These are phyloP conservation scores for Phytopythium helicoides DNA, from an alignment of 352 stramenopile species.

Conservation along the genomic window DNA sequence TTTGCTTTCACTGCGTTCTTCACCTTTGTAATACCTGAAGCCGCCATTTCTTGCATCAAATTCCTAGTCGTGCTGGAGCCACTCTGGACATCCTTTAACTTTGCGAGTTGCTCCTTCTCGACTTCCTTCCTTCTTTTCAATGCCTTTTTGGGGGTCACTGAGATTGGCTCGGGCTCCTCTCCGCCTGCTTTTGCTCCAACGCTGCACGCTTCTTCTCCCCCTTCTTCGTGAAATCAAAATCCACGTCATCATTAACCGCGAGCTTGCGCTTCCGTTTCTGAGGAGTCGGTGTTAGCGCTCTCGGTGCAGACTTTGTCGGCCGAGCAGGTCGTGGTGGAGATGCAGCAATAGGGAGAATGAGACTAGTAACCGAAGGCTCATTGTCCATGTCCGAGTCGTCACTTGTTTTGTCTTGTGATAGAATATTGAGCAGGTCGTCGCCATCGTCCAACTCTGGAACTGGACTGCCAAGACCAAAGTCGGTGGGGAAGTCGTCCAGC, in stretches of 20 bases:
- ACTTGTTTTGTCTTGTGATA: slow-evolving; percentile 53
- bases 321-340: slow-evolving; percentile 10
- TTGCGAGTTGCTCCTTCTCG: slow-evolving; percentile 12
- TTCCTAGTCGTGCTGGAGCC: slow-evolving; percentile 3
- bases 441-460: slow-evolving; percentile 29
- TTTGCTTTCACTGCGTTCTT: neutral
- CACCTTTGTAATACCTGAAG: neutral
- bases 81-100: neutral
- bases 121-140: slow-evolving; percentile 35
- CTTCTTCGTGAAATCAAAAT: slow-evolving; percentile 55
- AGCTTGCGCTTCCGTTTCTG: slow-evolving; percentile 23
- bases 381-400: slow-evolving; percentile 60
- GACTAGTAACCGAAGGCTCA: slow-evolving; percentile 39
- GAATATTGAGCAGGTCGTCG: slow-evolving; percentile 46
- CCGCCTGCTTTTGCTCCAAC: slow-evolving; percentile 16
- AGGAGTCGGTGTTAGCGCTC: slow-evolving; percentile 14
- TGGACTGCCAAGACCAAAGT: slow-evolving; percentile 15
- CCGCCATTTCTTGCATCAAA: slow-evolving; percentile 15
- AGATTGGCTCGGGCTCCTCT: slow-evolving; percentile 12
- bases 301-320: neutral
- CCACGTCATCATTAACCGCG: slow-evolving; percentile 22
- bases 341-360: slow-evolving; percentile 45
- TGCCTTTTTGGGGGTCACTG: slow-evolving; percentile 23
- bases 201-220: slow-evolving; percentile 28
- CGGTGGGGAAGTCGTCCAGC: slow-evolving; percentile 15